Percentiles rank a stretch among this genome's conserved stretches.
Conservation (phyloP, 2,329 filamentous ascomycete species). For the Triangularia verruculosa region DNA sequence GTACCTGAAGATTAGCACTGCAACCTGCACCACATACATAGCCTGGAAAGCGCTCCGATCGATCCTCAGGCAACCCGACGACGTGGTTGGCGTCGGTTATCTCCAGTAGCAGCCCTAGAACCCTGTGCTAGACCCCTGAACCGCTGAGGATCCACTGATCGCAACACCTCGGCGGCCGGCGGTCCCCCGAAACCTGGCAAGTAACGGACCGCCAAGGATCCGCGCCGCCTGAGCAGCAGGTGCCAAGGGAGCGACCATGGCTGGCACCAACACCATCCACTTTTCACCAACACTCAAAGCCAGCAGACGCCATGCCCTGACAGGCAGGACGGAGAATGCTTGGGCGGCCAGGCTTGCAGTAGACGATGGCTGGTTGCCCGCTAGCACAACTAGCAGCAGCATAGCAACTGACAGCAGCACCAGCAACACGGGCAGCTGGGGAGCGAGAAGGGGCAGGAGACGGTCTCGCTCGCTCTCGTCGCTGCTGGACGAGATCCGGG, state of each 20-base stretch:
- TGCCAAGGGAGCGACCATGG: slow-evolving; percentile 4
- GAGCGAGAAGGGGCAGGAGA: neutral
- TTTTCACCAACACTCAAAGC: slow-evolving; percentile 1
- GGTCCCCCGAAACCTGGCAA: neutral
- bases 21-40: neutral
- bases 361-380: slow-evolving; percentile 14
- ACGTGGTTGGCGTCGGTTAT: slow-evolving; percentile 6
- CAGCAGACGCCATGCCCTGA: slow-evolving; percentile 2
- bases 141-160: slow-evolving; percentile 7
- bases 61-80: slow-evolving; percentile 7
- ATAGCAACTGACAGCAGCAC: neutral
- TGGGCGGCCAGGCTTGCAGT: slow-evolving; percentile 13
- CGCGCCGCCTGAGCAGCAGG: slow-evolving; percentile 7
- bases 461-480: slow-evolving; percentile 15
- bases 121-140: slow-evolving; percentile 4
- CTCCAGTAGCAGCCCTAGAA: slow-evolving; percentile 1
- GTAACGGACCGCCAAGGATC: slow-evolving; percentile 5
- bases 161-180: neutral
- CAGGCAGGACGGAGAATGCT: neutral
- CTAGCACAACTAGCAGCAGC: slow-evolving; percentile 4
- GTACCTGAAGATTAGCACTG: neutral
- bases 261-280: slow-evolving; percentile 8
- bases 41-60: slow-evolving; percentile 2
- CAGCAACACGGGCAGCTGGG: neutral
- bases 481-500: slow-evolving; percentile 10